Base-by-base conservation (phyloP, 164 flowering plant genomes). In the Cinnamomum chago region DNA sequence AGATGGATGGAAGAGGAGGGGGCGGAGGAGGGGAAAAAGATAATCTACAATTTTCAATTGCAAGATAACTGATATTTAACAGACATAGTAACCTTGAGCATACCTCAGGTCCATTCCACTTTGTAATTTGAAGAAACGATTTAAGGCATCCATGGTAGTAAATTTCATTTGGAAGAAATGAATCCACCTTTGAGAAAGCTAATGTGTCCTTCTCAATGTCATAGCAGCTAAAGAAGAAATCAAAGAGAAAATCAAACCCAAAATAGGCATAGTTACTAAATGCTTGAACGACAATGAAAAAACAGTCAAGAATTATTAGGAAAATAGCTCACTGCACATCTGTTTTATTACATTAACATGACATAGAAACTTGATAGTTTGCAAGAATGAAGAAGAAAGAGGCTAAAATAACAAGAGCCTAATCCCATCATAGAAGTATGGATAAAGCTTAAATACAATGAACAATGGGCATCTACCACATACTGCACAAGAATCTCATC, bases 31-130 rank as follows among this genome's bases (percentile, higher is more conserved):
- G 35, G 35, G 5, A 30, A 30, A 30, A 30, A 30, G 35, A 30
- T 30, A 30, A 30, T 30, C 35, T 30, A 30, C 35, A 30, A 30
- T 30, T 30, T 30, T 30, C 35, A 30, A 30, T 30, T 30, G 35
- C 35, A 30, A 5, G 35, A 30, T 30, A 30, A 40, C 11, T 40
- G 11, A 40, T 35, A 35, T 40, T 40, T 10, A 40, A 40, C 47
- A 40, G 9, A 40, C 47, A 9, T 40, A 40, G 47, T 5, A 55
- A 55, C 60, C 60, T 40, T 15, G 60, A 74, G 25, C 4, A 65
- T 89, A 95, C 99, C 99, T 95, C 98, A 47, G 98, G 96, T 68
- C 98, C 99, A 70, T 90, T 83, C 99, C 99, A 95, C 84, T 92
- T 90, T 15, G 99, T 95, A 52, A 95, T 93, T 83, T 95, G 79